Evolutionary conservation across 805 yeast species (phyloP).

Genomic region (Lachancea cidri): DNA sequence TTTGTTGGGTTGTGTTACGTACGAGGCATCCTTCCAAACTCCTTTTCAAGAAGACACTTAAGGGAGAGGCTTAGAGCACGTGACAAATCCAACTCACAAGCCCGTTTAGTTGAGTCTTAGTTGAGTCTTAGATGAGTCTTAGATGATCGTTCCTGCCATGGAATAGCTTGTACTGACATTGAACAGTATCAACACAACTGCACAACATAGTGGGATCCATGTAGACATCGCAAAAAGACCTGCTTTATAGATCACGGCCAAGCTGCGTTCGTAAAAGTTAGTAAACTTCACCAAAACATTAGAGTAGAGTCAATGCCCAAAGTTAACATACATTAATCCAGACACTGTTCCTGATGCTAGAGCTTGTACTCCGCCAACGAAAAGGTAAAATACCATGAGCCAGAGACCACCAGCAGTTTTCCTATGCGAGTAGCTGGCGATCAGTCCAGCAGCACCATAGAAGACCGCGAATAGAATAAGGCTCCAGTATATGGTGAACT

Average conservation of each 20-base stretch:
- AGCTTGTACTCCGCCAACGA: slow-evolving; percentile 59
- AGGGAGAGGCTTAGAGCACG: background rate
- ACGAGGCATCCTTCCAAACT: background rate
- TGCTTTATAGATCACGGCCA: slow-evolving; percentile 70
- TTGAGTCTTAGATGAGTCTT: background rate
- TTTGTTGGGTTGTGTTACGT: background rate
- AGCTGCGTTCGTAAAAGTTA: slow-evolving; percentile 11
- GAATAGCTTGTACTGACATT: slow-evolving; percentile 48
- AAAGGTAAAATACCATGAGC: slow-evolving; percentile 43
- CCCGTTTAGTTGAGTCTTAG: no score
- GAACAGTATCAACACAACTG: slow-evolving; percentile 58
- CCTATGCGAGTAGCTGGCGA: slow-evolving; percentile 51
- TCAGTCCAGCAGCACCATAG: slow-evolving; percentile 57
- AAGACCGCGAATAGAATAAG: slow-evolving; percentile 59
- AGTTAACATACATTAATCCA: slow-evolving; percentile 50
- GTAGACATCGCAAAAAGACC: slow-evolving; percentile 87
- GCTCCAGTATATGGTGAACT: slow-evolving; percentile 78
- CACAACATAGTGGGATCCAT: slow-evolving; percentile 91
- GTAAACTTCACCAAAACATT: background rate
- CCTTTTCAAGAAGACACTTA: background rate
- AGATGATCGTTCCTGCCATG: slow-evolving; percentile 20
- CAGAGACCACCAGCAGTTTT: slow-evolving; percentile 36
- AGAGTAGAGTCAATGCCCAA: background rate
- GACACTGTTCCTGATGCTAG: slow-evolving; percentile 67
- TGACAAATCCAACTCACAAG: background rate